These are phyloP conservation scores for Teratosphaeria nubilosa DNA, from an alignment of 2,329 filamentous ascomycete species.

Conservation along the genomic window DNA sequence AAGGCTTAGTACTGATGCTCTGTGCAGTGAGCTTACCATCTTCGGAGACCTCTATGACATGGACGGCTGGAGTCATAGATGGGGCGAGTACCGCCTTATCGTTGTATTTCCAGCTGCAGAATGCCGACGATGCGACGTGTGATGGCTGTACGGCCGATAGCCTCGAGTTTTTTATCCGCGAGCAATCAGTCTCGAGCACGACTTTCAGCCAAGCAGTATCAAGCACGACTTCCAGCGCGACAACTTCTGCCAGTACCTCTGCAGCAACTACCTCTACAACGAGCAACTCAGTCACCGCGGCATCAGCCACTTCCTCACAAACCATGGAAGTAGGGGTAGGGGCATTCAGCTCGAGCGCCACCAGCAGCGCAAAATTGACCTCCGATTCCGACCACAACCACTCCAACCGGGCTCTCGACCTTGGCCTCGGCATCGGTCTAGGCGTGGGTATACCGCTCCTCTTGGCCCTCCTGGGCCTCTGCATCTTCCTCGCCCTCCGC, in stretches of 20 bases:
- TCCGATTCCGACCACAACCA: not conserved
- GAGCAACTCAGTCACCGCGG: not conserved
- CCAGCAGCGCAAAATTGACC: not conserved
- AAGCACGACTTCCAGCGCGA: not conserved
- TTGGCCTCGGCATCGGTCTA: constrained; percentile 4
- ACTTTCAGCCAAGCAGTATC: not conserved
- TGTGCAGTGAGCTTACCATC: not conserved
- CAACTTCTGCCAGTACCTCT: not conserved
- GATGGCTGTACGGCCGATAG: constrained; percentile 2
- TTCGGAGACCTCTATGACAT: not conserved
- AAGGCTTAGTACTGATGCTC: not conserved
- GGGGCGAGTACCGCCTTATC: not conserved
- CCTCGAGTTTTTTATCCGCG: constrained; percentile 1
- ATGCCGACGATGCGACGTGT: not conserved
- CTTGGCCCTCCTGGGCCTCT: not conserved
- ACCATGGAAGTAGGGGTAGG: not conserved
- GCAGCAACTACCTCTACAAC: not conserved
- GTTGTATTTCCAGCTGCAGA: constrained; percentile 3
- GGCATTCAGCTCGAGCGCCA: not conserved
- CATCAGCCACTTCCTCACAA: not conserved
- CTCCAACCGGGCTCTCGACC: not conserved
- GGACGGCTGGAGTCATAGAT: constrained; percentile 1
- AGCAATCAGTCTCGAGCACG: not conserved
- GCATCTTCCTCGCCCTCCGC: constrained; percentile 3
- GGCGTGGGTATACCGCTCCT: constrained; percentile 8